Conservation (phyloP, 108 stramenopile species). For the Halocafeteria seosinensis region DNA sequence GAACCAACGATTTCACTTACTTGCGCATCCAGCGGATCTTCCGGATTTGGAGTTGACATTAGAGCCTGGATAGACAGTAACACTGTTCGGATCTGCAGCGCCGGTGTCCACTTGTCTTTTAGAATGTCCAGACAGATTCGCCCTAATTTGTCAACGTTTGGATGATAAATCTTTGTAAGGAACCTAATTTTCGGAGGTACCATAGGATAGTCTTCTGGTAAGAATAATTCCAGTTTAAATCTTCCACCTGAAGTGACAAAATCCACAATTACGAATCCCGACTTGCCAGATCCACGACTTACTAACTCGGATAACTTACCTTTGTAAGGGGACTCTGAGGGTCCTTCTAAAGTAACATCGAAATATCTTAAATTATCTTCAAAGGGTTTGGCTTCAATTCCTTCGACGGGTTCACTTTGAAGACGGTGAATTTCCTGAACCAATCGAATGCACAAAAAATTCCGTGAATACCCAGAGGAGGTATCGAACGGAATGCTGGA, state of each 20-base stretch:
- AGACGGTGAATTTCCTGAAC: too few species aligned
- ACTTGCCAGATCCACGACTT: too few species aligned
- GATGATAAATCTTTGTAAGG: conserved; percentile 95
- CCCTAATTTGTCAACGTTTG: conserved; percentile 91
- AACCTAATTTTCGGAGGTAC: conserved; percentile 95
- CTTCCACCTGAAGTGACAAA: too few species aligned
- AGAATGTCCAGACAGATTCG: conserved; percentile 95
- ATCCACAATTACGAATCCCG: neutral
- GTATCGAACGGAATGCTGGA: too few species aligned
- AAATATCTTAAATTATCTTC: conserved; percentile 93
- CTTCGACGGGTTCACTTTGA: too few species aligned
- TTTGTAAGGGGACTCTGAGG: conserved; percentile 77
- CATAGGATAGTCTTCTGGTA: conserved; percentile 97
- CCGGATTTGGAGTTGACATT: conserved; percentile 84
- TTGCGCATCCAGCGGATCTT: conserved; percentile 74
- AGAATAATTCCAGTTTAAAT: conserved; percentile 5
- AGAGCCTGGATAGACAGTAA: conserved; percentile 79
- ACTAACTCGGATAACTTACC: too few species aligned
- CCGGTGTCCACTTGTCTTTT: conserved; percentile 98
- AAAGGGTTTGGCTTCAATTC: conserved; percentile 89
- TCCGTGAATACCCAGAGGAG: too few species aligned
- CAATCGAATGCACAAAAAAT: too few species aligned
- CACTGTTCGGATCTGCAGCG: conserved; percentile 82
- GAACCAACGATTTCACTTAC: too few species aligned
- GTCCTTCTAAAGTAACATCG: conserved; percentile 83